Percentiles rank a stretch among this genome's conserved stretches.
These are phyloP conservation scores for Byssothecium circinans DNA, from an alignment of 2,329 filamentous ascomycete genomes.

Conservation along the genomic window DNA sequence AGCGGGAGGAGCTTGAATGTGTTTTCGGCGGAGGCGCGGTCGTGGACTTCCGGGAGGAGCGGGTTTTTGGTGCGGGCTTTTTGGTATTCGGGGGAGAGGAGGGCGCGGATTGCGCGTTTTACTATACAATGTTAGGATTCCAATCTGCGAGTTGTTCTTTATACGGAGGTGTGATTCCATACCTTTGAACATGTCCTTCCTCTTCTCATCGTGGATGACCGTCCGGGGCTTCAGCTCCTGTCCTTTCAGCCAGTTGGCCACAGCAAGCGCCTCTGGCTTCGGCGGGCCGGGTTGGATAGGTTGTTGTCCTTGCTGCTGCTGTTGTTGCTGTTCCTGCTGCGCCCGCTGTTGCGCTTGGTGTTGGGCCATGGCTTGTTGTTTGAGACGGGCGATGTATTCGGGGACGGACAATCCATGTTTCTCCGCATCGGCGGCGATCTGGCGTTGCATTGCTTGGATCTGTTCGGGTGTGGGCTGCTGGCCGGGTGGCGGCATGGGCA, in stretches of 20 bases:
- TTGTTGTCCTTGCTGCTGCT: constrained; percentile 60
- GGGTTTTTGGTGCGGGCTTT: constrained; percentile 90
- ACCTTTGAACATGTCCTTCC: constrained; percentile 98
- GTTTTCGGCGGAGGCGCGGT: constrained; percentile 87
- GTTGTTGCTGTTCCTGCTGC: constrained; percentile 40
- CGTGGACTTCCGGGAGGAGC: constrained; percentile 81
- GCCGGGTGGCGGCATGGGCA: constrained; percentile 39
- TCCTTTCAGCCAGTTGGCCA: constrained; percentile 81
- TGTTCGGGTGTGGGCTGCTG: constrained; percentile 76
- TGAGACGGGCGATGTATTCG: constrained; percentile 69
- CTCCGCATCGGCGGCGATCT: constrained; percentile 79
- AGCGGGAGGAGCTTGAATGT: constrained; percentile 92
- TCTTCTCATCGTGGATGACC: constrained; percentile 90
- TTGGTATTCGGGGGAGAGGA: constrained; percentile 85
- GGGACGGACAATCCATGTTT: constrained; percentile 83
- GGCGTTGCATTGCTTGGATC: constrained; percentile 79
- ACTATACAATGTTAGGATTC: constrained; percentile 56
- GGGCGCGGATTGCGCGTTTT: constrained; percentile 89
- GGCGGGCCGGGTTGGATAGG: constrained; percentile 77
- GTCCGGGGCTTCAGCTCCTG: constrained; percentile 89
- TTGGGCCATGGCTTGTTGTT: constrained; percentile 58
- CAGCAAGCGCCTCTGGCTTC: constrained; percentile 82
- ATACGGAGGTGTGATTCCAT: constrained; percentile 18
- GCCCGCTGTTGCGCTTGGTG: constrained; percentile 49
- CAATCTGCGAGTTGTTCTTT: not conserved